These are phyloP conservation scores for Metschnikowia drakensbergensis DNA, from an alignment of 805 yeast species.

Conservation along the genomic window DNA sequence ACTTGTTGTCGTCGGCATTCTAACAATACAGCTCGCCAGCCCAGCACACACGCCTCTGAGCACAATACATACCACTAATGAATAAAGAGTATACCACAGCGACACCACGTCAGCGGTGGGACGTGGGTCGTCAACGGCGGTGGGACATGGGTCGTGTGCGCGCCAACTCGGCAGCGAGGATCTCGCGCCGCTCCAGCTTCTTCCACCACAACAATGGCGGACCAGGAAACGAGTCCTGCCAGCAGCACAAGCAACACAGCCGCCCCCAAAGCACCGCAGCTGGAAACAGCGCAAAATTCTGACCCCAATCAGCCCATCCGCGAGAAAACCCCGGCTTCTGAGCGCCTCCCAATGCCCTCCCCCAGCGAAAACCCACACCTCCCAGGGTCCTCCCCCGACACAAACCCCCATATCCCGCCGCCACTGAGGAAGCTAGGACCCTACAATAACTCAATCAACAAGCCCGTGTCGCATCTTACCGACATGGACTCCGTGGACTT, in stretches of 20 bases:
- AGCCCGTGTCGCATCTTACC: neutral
- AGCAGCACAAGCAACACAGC: neutral
- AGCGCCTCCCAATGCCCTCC: neutral
- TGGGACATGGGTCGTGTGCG: neutral
- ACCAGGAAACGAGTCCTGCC: neutral
- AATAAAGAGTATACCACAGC: neutral
- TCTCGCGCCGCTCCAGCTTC: neutral
- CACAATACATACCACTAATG: neutral
- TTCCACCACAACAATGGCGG: slow-evolving; percentile 3
- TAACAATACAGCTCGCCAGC: neutral
- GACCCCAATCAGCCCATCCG: neutral
- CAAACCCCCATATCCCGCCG: slow-evolving; percentile 9
- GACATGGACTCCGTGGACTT: slow-evolving; percentile 23
- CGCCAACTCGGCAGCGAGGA: neutral
- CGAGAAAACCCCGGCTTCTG: neutral
- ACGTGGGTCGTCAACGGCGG: too few species aligned
- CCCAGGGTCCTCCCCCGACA: neutral
- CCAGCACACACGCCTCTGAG: neutral
- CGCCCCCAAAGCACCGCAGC: neutral
- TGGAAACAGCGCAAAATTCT: neutral
- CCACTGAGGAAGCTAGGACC: slow-evolving; percentile 9
- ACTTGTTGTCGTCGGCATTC: slow-evolving; percentile 43
- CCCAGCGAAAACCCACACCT: neutral
- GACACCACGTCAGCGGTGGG: too few species aligned
- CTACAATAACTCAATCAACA: slow-evolving; percentile 1